Conservation (phyloP, 768 basidiomycete genomes). For the Rhodotorula taiwanensis region DNA sequence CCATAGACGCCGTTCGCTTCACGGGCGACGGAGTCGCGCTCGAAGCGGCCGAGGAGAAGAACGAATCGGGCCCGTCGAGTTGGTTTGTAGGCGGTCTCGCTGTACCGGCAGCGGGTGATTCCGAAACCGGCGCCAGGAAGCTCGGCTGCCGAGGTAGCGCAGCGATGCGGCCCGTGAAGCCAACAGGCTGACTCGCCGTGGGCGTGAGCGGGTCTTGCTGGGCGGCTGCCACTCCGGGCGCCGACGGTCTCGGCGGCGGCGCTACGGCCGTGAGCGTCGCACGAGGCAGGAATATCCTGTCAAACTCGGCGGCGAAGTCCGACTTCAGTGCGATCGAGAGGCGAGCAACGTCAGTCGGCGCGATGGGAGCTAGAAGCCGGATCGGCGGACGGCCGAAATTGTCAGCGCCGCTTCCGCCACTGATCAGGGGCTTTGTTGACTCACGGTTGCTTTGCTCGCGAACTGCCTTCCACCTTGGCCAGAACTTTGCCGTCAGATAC, state of each 20-base stretch:
- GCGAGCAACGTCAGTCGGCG: constrained; percentile 12
- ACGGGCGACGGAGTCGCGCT: not conserved
- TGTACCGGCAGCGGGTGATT: not conserved
- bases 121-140: not conserved
- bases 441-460: constrained; percentile 25
- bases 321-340: constrained; percentile 18
- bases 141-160: constrained; percentile 2
- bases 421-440: no score
- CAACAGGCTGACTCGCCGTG: not conserved
- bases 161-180: constrained; percentile 18
- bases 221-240: no score
- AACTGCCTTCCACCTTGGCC: constrained; percentile 17
- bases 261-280: not conserved
- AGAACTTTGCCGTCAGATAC: constrained; percentile 20
- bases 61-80: not conserved
- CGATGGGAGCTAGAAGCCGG: constrained; percentile 33
- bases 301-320: constrained; percentile 17
- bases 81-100: not conserved
- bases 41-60: not conserved
- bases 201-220: no score
- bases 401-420: not conserved
- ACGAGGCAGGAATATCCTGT: constrained; percentile 14
- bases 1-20: not conserved
- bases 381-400: no score
- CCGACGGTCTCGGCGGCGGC: no score